Evolutionary conservation across 441 rosid species (phyloP), one percentile per base, ranked within the genome.

Genomic region (Rhodomyrtus psidioides): DNA sequence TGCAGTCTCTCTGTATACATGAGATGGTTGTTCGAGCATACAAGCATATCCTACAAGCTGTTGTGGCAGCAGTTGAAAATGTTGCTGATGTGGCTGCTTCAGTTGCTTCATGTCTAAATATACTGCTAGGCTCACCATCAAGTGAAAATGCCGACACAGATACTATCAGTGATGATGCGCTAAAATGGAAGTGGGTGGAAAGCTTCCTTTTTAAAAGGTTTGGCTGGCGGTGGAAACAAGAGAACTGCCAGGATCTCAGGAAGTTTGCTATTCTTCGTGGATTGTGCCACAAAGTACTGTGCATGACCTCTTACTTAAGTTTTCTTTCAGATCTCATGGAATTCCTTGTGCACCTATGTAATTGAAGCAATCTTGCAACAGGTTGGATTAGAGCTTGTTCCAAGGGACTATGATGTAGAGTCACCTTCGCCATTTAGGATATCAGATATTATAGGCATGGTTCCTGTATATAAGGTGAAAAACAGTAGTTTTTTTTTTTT

Each of bases 301-400:
- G 53, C 82, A 55, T 49, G 44, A 58, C 83, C 44, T 83, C 62
- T 86, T 85, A 75, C 87, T 81, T 81, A 42, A 13, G 34, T 83
- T 83, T 83, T 83, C 88, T 54, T 85, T 65, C 34, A 24, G 84
- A 83, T 85, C 88, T 90, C 44, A n/a, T 86, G 79, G 79, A 10
- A 65, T 65, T 34, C n/a, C 79, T 34, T 0, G n/a, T 70, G 79
- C 24, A 62, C 13, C 16, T 39, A 39, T 70, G 49, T 39, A 85
- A 91, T 82, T 83, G 87, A 87, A 87, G 56, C 90, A 59, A 85
- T 88, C 87, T 88, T 87, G 59, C 85, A 87, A 88, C 89, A 95
- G 98, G 98, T 94, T 83, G 98, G 98, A 58, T 92, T 95, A 86
- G 98, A 95, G 93, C 93, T 95, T 89, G 94, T 91, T 89, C 98